A percentile compares a stretch with the other conserved stretches of the same genome.
Conservation (phyloP, 805 yeast species). For the Clavispora vitiphila region DNA sequence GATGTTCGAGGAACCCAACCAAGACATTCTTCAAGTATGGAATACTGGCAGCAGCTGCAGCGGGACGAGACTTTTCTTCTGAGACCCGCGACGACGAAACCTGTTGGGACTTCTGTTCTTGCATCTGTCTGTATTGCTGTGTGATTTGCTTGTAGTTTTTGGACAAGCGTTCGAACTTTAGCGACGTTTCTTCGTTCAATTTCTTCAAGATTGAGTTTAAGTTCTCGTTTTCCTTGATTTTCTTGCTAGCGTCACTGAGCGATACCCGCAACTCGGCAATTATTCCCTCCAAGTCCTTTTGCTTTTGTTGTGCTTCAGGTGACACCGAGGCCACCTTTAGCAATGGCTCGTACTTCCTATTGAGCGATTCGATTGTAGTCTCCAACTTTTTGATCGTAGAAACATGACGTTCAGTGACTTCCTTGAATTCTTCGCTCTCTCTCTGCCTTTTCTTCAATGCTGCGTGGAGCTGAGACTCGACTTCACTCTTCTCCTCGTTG, state of each 20-base stretch:
- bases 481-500: conserved; percentile 55
- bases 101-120: conserved; percentile 16
- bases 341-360: conserved; percentile 21
- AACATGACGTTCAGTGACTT: conserved; percentile 39
- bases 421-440: conserved; percentile 55
- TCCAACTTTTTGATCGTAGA: conserved; percentile 37
- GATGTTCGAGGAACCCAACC: conserved; percentile 87
- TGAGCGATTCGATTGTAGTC: conserved; percentile 24
- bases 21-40: conserved; percentile 86
- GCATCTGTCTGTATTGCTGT: conserved; percentile 48
- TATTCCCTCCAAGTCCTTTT: conserved; percentile 23
- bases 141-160: conserved; percentile 65
- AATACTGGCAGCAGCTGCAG: conserved; percentile 31
- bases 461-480: conserved; percentile 50
- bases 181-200: conserved; percentile 60
- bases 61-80: conserved; percentile 8
- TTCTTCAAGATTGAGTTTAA: conserved; percentile 50
- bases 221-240: conserved; percentile 52
- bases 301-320: conserved; percentile 9
- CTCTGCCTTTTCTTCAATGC: conserved; percentile 52
- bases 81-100: conserved; percentile 8
- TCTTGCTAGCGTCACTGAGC: conserved; percentile 45
- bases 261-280: conserved; percentile 48
- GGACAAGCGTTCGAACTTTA: conserved; percentile 63
- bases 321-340: conserved; percentile 14